Evolutionary conservation across 75 land plant genomes (phyloP), one percentile per base, ranked within the genome.

Genomic region (Cunninghamia lanceolata): DNA sequence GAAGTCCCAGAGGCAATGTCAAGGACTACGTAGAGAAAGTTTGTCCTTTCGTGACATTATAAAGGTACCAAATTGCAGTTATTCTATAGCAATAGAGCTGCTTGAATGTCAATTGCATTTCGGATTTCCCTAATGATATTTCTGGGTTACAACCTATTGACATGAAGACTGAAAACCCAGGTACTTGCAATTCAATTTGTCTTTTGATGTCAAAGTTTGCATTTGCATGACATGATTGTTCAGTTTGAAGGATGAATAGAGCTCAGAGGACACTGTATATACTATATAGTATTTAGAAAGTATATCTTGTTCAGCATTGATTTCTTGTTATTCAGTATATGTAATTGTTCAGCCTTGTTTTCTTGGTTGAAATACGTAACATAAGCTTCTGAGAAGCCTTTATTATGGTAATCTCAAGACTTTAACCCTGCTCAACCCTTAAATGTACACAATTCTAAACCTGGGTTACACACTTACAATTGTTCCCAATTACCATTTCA

Each of bases 1-100:
- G 84, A 25, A 85, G 90, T 82, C 84, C 91, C 3, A 80, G 84
- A 56, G 99, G 99, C 40, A 97, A 97, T 88, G 68, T 83, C 38
- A 97, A 97, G 86, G 91, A 87, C 8, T 89, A 83, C 75, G 89
- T 54, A 10, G 90, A 87, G 45, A 91, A 88, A 53, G 92, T 92
- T 15, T 68, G 34, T 0, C 53, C 70, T 39, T 73, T 82, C 82
- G 9, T 13, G 47, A 40, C 82, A 11, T 25, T 46, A 28, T 43
- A 80, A 80, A 28, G 82, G 47, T 45, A 1, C 32, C 16, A 73
- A 40, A 78, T 17, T 39, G 40, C 21, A 80, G 32, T n/a, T n/a
- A 2, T 30, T 43, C 14, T 8, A 80, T 80, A 28, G n/a, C 25
- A 9, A 28, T 43, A 80, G 13, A 9, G 43, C 50, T 43, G 1